Evolutionary conservation across 2,329 filamentous ascomycete species (phyloP).

Genomic region (Myriangium duriaei): DNA sequence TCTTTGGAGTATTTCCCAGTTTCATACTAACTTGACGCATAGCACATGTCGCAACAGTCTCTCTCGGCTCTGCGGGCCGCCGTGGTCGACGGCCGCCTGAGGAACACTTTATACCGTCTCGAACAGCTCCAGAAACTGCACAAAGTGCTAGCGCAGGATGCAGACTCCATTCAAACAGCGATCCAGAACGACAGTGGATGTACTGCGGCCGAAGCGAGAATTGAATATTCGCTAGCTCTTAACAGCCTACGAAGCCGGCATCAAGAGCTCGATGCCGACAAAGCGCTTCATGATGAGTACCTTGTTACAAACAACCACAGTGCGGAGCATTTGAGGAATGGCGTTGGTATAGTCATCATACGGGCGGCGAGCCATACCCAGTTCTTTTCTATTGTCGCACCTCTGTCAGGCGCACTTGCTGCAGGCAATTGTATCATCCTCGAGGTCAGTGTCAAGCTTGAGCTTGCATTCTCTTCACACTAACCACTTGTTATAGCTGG

Average conservation of each 20-base stretch:
- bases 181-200: conserved; percentile 29
- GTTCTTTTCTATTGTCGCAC: conserved; percentile 34
- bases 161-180: conserved; percentile 26
- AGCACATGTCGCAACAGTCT: too few species aligned
- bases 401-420: conserved; percentile 35
- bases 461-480: too few species aligned
- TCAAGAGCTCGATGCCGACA: conserved; percentile 26
- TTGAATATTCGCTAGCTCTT: conserved; percentile 31
- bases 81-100: conserved; percentile 32
- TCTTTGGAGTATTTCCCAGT: too few species aligned
- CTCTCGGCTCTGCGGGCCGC: conserved; percentile 26
- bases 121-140: conserved; percentile 34
- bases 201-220: conserved; percentile 26
- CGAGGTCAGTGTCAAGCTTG: conserved; percentile 24
- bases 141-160: conserved; percentile 25
- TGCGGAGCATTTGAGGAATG: conserved; percentile 22
- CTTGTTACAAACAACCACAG: conserved; percentile 28
- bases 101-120: conserved; percentile 35
- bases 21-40: too few species aligned
- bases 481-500: too few species aligned
- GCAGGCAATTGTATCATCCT: conserved; percentile 41
- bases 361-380: conserved; percentile 36
- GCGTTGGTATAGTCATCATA: conserved; percentile 36
- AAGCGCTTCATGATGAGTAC: conserved; percentile 31
- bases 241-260: conserved; percentile 29